phyloP scores from a whole-genome alignment of 208 protist genomes.

The Leishmania braziliensis region DNA sequence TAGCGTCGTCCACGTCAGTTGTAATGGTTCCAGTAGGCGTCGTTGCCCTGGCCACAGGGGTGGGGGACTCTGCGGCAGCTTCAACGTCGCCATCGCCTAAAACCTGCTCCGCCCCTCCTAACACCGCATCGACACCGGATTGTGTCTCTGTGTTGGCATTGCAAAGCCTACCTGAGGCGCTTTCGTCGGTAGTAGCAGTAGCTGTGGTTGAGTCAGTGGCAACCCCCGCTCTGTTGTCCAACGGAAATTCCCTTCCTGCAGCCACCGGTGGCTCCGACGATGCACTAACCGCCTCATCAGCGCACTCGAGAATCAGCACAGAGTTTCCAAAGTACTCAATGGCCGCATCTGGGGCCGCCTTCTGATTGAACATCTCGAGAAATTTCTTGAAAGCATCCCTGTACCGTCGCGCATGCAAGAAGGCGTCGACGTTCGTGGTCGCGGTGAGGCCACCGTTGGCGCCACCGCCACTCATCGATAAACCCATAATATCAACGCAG shows the following conservation, averaged over 20 bases:
- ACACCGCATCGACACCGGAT: neutral
- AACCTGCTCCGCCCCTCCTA: neutral
- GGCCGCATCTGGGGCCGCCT: slow-evolving; percentile 43
- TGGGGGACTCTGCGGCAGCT: neutral
- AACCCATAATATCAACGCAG: neutral
- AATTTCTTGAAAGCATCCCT: slow-evolving; percentile 80
- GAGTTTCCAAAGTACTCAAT: slow-evolving; percentile 65
- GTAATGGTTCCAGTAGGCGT: neutral
- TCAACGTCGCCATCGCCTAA: neutral
- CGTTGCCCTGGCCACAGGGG: neutral
- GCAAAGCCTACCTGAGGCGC: neutral
- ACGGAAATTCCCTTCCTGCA: neutral
- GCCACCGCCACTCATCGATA: slow-evolving; percentile 4
- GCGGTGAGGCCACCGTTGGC: neutral
- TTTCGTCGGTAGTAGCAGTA: neutral
- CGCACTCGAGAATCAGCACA: slow-evolving; percentile 23
- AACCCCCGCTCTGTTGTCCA: neutral
- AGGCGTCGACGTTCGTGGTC: slow-evolving; percentile 31
- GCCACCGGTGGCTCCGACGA: slow-evolving; percentile 4
- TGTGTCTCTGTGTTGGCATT: neutral
- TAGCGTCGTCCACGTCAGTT: slow-evolving; percentile 33
- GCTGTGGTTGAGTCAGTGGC: neutral
- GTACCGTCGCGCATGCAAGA: slow-evolving; percentile 59
- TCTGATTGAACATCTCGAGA: slow-evolving; percentile 69
- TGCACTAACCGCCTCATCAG: neutral